These are phyloP conservation scores for Aspergillus fischeri DNA, from an alignment of 2,329 filamentous ascomycete genomes.

Conservation along the genomic window DNA sequence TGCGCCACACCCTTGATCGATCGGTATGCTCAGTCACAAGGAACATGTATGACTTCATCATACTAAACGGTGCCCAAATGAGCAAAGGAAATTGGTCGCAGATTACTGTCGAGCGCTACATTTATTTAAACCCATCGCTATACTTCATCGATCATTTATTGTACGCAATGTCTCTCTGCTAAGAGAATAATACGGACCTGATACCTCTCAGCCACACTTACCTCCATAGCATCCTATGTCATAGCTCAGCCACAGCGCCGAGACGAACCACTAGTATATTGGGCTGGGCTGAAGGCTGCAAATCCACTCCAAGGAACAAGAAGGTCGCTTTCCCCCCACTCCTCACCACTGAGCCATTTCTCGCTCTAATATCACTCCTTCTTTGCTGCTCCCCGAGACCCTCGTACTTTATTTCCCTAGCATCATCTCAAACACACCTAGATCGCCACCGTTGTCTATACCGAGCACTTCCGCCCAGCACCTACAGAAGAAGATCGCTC, in stretches of 20 bases:
- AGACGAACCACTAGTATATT: conserved; percentile 18
- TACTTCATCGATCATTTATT: background rate
- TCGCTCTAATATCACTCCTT: conserved; percentile 3
- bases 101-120: too few relatives aligned
- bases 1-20: background rate
- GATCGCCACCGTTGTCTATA: background rate
- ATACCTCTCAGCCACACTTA: conserved; percentile 8
- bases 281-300: conserved; percentile 6
- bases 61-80: background rate
- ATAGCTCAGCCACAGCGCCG: conserved; percentile 22
- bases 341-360: conserved; percentile 1
- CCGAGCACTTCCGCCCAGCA: conserved; percentile 3
- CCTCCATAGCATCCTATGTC: conserved; percentile 15
- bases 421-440: background rate
- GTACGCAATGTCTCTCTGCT: background rate
- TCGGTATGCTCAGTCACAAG: background rate
- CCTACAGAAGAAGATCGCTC: background rate
- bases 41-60: background rate
- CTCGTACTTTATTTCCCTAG: background rate
- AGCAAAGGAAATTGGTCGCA: background rate
- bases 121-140: background rate
- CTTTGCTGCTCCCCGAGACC: background rate
- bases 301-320: conserved; percentile 6
- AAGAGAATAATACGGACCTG: background rate
- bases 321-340: conserved; percentile 12